Conservation (phyloP, 2,329 filamentous ascomycete genomes). For the Nigrospora oryzae region DNA sequence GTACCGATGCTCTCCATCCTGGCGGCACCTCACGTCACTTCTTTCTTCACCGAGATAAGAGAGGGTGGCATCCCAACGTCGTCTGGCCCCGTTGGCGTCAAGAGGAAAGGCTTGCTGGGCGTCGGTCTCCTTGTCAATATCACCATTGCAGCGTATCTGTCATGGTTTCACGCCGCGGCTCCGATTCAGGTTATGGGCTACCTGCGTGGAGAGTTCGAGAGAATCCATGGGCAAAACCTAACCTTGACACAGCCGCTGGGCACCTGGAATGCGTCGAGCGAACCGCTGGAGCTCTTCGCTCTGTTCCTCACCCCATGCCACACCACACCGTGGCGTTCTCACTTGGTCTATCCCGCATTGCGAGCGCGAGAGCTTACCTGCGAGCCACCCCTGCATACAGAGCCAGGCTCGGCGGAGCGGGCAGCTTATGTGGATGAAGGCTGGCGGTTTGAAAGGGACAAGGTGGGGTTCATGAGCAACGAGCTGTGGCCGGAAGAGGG, state of each 20-base stretch:
- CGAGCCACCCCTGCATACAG: constrained; percentile 71
- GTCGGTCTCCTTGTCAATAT: constrained; percentile 58
- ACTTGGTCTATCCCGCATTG: constrained; percentile 68
- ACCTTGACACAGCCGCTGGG: constrained; percentile 15
- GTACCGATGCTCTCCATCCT: constrained; percentile 80
- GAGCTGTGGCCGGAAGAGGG: constrained; percentile 38
- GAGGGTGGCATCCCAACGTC: constrained; percentile 16
- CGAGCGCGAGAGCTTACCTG: constrained; percentile 80
- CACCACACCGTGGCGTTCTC: constrained; percentile 88
- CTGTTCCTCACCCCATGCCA: constrained; percentile 95
- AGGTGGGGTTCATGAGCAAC: constrained; percentile 44
- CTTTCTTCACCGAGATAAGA: constrained; percentile 50
- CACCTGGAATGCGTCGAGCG: constrained; percentile 14
- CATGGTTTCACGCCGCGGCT: constrained; percentile 71
- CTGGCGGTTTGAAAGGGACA: constrained; percentile 74
- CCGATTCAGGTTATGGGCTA: constrained; percentile 66
- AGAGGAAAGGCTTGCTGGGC: constrained; percentile 48
- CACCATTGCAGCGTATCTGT: constrained; percentile 63
- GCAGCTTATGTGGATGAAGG: constrained; percentile 76
- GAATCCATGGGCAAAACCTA: constrained; percentile 36
- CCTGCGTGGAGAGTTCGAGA: constrained; percentile 66
- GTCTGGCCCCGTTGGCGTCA: constrained; percentile 20
- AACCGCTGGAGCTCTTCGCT: constrained; percentile 46
- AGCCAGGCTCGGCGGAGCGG: constrained; percentile 51
- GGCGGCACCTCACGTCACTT: constrained; percentile 56